phyloP scores from a whole-genome alignment of 2,329 filamentous ascomycete genomes.

The Ceratocystis cubensis region DNA sequence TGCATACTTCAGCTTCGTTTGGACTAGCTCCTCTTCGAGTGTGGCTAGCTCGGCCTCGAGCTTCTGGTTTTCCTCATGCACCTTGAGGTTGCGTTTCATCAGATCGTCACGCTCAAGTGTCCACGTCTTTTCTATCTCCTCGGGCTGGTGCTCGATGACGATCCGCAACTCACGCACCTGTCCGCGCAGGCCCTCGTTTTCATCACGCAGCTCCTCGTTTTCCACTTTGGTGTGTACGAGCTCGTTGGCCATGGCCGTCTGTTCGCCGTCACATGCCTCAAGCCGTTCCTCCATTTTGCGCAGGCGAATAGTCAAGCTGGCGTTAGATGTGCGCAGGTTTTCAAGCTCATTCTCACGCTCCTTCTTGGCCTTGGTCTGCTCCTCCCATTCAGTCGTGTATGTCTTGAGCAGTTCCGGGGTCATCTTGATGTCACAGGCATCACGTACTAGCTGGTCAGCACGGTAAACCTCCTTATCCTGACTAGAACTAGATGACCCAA shows the following conservation, averaged over 20 bases:
- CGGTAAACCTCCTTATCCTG: conserved; percentile 93
- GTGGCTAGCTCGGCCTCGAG: conserved; percentile 83
- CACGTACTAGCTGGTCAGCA: conserved; percentile 82
- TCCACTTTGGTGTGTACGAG: conserved; percentile 86
- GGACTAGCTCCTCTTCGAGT: conserved; percentile 83
- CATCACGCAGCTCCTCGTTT: conserved; percentile 77
- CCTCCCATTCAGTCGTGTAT: conserved; percentile 84
- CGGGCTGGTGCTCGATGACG: conserved; percentile 80
- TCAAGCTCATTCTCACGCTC: conserved; percentile 75
- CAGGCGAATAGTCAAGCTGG: conserved; percentile 59
- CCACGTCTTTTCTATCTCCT: conserved; percentile 71
- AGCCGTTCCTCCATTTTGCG: conserved; percentile 76
- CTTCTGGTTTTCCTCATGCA: conserved; percentile 81
- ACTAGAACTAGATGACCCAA: conserved; percentile 78
- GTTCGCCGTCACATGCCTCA: conserved; percentile 78
- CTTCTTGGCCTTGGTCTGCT: conserved; percentile 69
- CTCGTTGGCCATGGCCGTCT: conserved; percentile 81
- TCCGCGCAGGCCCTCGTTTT: conserved; percentile 75
- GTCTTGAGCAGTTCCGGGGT: conserved; percentile 67
- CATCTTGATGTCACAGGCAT: conserved; percentile 79
- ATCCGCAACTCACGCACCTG: conserved; percentile 75
- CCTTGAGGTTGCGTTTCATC: conserved; percentile 83
- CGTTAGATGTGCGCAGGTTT: conserved; percentile 52
- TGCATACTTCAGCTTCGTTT: conserved; percentile 88
- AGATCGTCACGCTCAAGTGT: conserved; percentile 78